phyloP scores from a whole-genome alignment of 345 rosid genomes.

The Boechera stricta region DNA sequence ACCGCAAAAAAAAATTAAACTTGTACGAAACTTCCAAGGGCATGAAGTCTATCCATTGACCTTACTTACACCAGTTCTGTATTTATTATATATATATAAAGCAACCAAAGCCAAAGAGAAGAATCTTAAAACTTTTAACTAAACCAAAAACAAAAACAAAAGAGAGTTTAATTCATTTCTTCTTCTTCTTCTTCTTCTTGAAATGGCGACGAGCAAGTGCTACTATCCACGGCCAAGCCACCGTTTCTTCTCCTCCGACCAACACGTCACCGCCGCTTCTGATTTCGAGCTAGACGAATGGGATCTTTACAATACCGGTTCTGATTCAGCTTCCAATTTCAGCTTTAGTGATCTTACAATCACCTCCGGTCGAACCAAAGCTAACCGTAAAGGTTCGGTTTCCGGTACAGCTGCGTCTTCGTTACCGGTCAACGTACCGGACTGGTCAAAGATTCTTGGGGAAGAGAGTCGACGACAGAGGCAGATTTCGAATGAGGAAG shows the following conservation, averaged over 20 bases:
- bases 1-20: neutral
- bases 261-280: slow-evolving; percentile 44
- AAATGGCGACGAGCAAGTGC: slow-evolving; percentile 78
- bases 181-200: slow-evolving; percentile 15
- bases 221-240: slow-evolving; percentile 63
- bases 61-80: neutral
- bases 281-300: slow-evolving; percentile 88
- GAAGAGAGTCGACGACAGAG: slow-evolving; percentile 57
- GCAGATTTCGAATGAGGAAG: slow-evolving; percentile 42
- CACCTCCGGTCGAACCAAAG: slow-evolving; percentile 29
- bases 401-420: slow-evolving; percentile 44
- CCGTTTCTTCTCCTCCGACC: slow-evolving; percentile 55
- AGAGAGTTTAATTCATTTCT: neutral
- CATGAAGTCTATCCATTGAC: slow-evolving; percentile 40
- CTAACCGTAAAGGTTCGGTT: slow-evolving; percentile 24
- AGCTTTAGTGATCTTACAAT: slow-evolving; percentile 26
- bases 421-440: slow-evolving; percentile 87
- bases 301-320: slow-evolving; percentile 59
- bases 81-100: slow-evolving; percentile 9
- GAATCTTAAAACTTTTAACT: neutral
- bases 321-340: slow-evolving; percentile 58
- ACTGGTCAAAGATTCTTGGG: slow-evolving; percentile 94
- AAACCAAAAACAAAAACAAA: neutral
- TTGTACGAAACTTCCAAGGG: slow-evolving; percentile 27
- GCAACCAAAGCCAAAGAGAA: slow-evolving; percentile 2